These are phyloP conservation scores for Madurella fahalii DNA, from an alignment of 2,329 filamentous ascomycete genomes.

Conservation along the genomic window DNA sequence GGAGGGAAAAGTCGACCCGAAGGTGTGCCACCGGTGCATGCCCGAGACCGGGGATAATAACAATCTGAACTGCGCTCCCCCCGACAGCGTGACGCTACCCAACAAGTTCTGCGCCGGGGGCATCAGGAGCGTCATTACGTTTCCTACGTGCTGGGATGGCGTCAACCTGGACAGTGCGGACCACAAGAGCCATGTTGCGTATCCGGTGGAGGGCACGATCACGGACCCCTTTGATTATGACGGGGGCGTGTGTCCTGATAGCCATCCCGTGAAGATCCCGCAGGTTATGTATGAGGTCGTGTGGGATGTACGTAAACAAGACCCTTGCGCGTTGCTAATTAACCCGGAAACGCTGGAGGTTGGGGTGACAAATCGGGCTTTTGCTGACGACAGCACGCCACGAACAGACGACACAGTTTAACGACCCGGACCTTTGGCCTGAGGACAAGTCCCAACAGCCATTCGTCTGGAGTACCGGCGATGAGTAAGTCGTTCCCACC, in stretches of 20 bases:
- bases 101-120: slow-evolving; percentile 36
- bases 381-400: too few species aligned
- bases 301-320: slow-evolving; percentile 37
- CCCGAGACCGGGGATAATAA: slow-evolving; percentile 28
- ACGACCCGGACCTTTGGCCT: slow-evolving; percentile 32
- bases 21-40: slow-evolving; percentile 41
- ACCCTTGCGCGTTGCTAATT: too few species aligned
- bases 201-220: slow-evolving; percentile 23
- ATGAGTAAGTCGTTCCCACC: slow-evolving; percentile 12
- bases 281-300: slow-evolving; percentile 42
- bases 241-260: slow-evolving; percentile 24
- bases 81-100: slow-evolving; percentile 38
- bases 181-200: slow-evolving; percentile 37
- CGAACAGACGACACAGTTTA: slow-evolving; percentile 31
- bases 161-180: slow-evolving; percentile 49
- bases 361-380: too few species aligned
- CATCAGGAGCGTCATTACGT: slow-evolving; percentile 41
- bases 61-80: slow-evolving; percentile 37
- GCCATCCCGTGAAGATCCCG: slow-evolving; percentile 29
- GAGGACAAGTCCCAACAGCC: slow-evolving; percentile 31
- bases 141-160: slow-evolving; percentile 57
- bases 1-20: slow-evolving; percentile 27
- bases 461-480: slow-evolving; percentile 29
- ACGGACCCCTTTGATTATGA: slow-evolving; percentile 21
- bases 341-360: too few species aligned